Evolutionary conservation across 768 basidiomycete species (phyloP).

Genomic region (Auricularia sp.): DNA sequence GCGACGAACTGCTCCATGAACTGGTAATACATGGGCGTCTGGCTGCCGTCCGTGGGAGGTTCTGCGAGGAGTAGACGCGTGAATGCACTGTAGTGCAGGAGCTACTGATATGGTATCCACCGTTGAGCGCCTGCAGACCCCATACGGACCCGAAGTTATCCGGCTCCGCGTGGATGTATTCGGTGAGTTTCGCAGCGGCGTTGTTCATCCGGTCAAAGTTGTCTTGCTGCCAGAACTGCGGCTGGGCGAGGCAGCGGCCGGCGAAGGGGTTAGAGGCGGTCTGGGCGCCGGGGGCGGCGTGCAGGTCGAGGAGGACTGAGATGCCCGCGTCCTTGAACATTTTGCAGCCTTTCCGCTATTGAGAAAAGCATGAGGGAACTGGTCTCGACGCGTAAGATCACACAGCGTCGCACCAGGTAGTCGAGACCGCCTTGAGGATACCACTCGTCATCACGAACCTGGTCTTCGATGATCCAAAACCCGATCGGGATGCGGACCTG

Average conservation of each 20-base stretch:
- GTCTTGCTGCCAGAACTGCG: constrained; percentile 1
- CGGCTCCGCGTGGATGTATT: not conserved
- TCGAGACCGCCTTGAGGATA: not conserved
- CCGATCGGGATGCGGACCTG: constrained; percentile 1
- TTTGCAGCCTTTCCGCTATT: not conserved
- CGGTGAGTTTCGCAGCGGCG: not conserved
- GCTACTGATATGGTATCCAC: not conserved
- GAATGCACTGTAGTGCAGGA: not conserved
- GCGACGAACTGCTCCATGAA: not conserved
- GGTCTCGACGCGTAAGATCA: not conserved
- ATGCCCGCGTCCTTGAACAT: constrained; percentile 1
- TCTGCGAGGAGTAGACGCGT: not conserved
- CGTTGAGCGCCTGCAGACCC: not conserved
- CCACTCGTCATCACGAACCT: not conserved
- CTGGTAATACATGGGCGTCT: not conserved
- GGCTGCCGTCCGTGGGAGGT: not conserved
- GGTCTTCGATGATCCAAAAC: constrained; percentile 1
- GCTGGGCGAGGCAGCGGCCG: not conserved
- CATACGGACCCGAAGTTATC: not conserved
- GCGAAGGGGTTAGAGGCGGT: not conserved
- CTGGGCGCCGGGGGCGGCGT: not conserved
- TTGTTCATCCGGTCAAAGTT: constrained; percentile 1
- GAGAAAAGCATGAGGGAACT: not conserved
- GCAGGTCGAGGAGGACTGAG: not conserved
- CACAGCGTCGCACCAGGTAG: not conserved